Base-by-base conservation (phyloP, 768 basidiomycete species). In the Postia placenta region DNA sequence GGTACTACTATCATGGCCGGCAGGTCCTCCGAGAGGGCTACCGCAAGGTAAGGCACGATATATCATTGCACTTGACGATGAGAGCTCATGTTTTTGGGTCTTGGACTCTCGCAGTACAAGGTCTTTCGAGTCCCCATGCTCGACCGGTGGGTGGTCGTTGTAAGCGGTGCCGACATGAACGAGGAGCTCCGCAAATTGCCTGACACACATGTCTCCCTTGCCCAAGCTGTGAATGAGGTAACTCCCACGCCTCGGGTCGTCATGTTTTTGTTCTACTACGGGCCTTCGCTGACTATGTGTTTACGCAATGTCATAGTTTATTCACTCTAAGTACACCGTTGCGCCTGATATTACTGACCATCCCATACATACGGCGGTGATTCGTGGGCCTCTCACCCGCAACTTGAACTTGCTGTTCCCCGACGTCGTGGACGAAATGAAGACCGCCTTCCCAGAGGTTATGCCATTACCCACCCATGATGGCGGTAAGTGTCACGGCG, bases 101-200 rank as follows among this genome's bases (percentile, higher is more conserved):
- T 41, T 15, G 6, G 38, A 6, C 25, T 24, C 20, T 20, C 36
- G 22, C 33, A 62, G 58, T 48, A 57, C 47, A 54, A 56, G n/a
- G 40, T 38, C 3, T 80, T 76, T 61, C 74, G 72, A 58, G 62
- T 79, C 4, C 61, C 76, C 0, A 63, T 64, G 37, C 57, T 74
- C 35, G 64, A 72, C 33, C 62, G 67, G 42, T 80, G 79, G 78
- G 50, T 70, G 12, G 65, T 78, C 19, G 58, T 81, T 5, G 59
- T 74, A 19, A 67, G 67, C 17, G 72, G 75, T 1, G 60, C 65
- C 0, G 51, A 70, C 23, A 63, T 72, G 40, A 60, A 80, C 11
- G 74, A 80, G 5, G 80, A 82, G 37, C 56, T 83, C 15, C 69
- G 76, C 22, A 71, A 62, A 49, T 70, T 72, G n/a, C 65, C 70